Evolutionary conservation across 768 basidiomycete species (phyloP), one percentile per base, ranked within the genome.

Genomic region (Tulasnella sp.): DNA sequence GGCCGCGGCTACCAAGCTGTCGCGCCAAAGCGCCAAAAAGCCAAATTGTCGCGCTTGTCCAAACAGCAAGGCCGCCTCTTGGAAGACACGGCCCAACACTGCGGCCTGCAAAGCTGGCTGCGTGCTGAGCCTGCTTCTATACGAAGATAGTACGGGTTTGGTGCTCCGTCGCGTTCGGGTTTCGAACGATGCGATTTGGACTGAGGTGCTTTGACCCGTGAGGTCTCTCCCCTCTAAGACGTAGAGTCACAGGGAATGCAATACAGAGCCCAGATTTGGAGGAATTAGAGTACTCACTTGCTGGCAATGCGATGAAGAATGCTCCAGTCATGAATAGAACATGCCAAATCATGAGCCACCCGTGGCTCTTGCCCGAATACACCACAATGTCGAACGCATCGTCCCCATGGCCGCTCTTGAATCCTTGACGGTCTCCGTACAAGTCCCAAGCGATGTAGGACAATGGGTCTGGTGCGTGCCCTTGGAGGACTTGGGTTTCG

Each of bases 401-500:
- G 29, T 68, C 67, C 0, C 72, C 77, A 31, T 54, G 34, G 17
- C 74, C 74, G 25, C 74, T 68, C 39, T 68, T 74, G 58, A 37
- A 58, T 22, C 67, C 67, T n/a, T 45, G 67, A 15, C 75, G 36
- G 19, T 19, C 54, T 39, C 77, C 72, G 42, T 42, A 89, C 81
- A 90, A 87, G 82, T 96, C 95, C 79, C 91, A 87, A 17, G 91
- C 90, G 82, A 89, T 94, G 82, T 94, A 97, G 2, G 93, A 94
- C 0, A 90, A 89, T 0, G 92, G 92, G 0, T 91, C 92, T 0
- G 90, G 89, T 0, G 85, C 81, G 81, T 96, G 93, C 75, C 84
- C 83, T 79, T 88, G 81, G 39, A 88, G 84, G 69, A 95, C 83
- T 74, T 91, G 89, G 0, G 92, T 91, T 81, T 96, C 95, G 82